Conservation (phyloP, 2,329 filamentous ascomycete genomes). For the Venturia aucupariae region DNA sequence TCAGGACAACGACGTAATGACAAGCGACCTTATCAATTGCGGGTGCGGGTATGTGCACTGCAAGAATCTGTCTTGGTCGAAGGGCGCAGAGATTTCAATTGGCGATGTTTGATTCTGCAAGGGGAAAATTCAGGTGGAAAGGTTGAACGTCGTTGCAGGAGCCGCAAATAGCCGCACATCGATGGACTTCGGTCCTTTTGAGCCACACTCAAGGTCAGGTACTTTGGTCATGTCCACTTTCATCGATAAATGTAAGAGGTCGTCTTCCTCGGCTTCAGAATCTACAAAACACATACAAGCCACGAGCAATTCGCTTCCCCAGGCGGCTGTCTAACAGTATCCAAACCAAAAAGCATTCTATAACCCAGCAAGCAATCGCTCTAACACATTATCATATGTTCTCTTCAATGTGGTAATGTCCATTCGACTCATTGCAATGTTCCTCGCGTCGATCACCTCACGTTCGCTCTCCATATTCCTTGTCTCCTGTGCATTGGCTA, state of each 20-base stretch:
- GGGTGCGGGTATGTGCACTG: too few relatives aligned
- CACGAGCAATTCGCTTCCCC: not conserved
- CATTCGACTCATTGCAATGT: slow-evolving; percentile 56
- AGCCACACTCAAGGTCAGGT: not conserved
- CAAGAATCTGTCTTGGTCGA: not conserved
- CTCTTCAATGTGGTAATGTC: slow-evolving; percentile 39
- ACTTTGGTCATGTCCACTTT: not conserved
- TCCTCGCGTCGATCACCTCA: slow-evolving; percentile 63
- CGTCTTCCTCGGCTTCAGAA: not conserved
- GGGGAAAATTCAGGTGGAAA: not conserved
- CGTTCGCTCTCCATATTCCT: slow-evolving; percentile 68
- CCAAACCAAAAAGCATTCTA: not conserved
- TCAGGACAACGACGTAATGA: not conserved
- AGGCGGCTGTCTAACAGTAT: too few relatives aligned
- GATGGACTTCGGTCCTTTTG: not conserved
- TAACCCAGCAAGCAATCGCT: not conserved
- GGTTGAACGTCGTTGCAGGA: not conserved
- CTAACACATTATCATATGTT: not conserved
- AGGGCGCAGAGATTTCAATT: slow-evolving; percentile 1
- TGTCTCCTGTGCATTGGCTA: slow-evolving; percentile 63
- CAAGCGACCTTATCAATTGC: not conserved
- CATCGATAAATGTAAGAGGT: not conserved
- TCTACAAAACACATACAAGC: not conserved
- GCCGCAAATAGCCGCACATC: not conserved
- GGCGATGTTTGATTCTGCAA: not conserved